A percentile compares a stretch with the other conserved stretches of the same genome.
Conservation (phyloP, 2,329 filamentous ascomycete genomes). For the Apiospora malaysiana region DNA sequence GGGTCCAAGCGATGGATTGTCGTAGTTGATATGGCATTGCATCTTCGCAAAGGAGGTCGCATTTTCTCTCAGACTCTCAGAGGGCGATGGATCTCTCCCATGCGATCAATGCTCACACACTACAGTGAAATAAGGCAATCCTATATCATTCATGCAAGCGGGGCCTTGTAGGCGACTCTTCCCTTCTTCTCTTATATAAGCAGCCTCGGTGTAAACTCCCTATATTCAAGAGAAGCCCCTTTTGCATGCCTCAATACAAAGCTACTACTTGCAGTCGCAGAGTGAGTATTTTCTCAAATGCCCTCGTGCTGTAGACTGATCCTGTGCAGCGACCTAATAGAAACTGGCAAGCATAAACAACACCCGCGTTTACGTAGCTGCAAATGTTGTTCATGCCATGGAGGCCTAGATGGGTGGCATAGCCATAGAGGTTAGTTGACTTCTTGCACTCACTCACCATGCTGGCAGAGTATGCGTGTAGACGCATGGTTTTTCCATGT, state of each 20-base stretch:
- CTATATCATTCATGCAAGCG: constrained; percentile 9
- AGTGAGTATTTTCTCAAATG: neutral
- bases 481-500: neutral
- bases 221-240: neutral
- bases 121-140: neutral
- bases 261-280: neutral
- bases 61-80: neutral
- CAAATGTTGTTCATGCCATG: neutral
- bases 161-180: neutral
- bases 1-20: neutral
- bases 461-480: neutral
- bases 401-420: neutral
- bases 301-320: neutral
- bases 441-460: neutral
- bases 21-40: neutral
- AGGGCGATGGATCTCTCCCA: neutral
- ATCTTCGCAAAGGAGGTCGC: neutral
- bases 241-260: neutral
- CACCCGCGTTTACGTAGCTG: neutral
- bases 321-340: neutral
- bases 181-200: constrained; percentile 8
- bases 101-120: neutral
- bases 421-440: neutral
- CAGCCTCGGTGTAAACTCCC: neutral
- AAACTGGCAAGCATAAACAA: neutral